phyloP scores from a whole-genome alignment of 352 stramenopile species.

The Plasmopara muralis region DNA sequence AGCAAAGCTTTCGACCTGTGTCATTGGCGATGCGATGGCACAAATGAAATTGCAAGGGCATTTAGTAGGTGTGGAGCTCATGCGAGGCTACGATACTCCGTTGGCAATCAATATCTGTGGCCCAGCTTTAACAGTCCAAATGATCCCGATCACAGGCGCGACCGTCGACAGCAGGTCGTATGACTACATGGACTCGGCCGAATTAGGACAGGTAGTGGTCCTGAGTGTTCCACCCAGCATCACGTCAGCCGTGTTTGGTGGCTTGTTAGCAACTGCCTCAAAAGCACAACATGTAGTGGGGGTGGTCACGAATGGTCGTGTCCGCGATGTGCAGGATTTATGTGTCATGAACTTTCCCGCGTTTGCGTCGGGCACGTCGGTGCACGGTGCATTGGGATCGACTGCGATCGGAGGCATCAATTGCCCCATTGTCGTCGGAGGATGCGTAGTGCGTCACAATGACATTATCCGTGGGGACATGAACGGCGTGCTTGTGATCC shows the following conservation, averaged over 20 bases:
- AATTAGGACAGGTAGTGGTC: constrained; percentile 72
- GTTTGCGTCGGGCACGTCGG: constrained; percentile 62
- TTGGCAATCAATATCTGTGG: constrained; percentile 77
- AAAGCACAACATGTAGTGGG: constrained; percentile 59
- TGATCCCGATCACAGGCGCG: constrained; percentile 59
- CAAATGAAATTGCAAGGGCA: constrained; percentile 76
- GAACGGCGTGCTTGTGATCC: constrained; percentile 78
- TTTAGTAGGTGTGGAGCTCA: constrained; percentile 65
- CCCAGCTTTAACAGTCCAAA: constrained; percentile 68
- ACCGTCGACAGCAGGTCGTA: constrained; percentile 21
- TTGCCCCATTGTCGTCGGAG: constrained; percentile 55
- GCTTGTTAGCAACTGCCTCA: constrained; percentile 54
- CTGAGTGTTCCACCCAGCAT: constrained; percentile 54
- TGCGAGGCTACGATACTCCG: constrained; percentile 64
- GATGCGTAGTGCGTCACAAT: constrained; percentile 67
- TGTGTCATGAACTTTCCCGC: constrained; percentile 60
- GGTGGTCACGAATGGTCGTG: constrained; percentile 68
- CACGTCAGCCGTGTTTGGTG: constrained; percentile 66
- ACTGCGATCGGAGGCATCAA: constrained; percentile 69
- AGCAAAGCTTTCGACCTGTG: constrained; percentile 75
- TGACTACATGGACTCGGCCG: constrained; percentile 74
- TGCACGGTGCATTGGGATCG: constrained; percentile 50
- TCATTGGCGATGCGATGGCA: constrained; percentile 74
- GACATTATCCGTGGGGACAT: constrained; percentile 81
- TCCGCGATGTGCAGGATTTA: constrained; percentile 71